Percentiles rank a stretch among this genome's conserved stretches.
Conservation (phyloP, 352 stramenopile species). For the Pythium grandisporangium region DNA sequence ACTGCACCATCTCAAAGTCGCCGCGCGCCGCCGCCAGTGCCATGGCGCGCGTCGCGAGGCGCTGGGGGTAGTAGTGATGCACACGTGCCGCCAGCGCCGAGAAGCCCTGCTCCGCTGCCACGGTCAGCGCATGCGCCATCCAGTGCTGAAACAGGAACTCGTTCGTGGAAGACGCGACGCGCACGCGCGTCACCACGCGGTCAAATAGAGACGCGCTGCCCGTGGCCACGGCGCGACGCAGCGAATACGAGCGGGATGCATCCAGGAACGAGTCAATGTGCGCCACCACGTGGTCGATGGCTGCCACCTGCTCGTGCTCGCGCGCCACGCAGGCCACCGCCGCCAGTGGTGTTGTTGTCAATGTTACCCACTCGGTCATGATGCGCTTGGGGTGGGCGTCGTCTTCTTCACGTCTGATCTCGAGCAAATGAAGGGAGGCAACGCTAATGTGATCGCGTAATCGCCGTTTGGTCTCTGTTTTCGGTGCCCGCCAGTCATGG, state of each 20-base stretch:
- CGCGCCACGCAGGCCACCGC: constrained; percentile 9
- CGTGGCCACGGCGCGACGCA: constrained; percentile 7
- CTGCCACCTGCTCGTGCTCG: constrained; percentile 9
- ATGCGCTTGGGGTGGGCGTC: no score
- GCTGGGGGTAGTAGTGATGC: constrained; percentile 5
- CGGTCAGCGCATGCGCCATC: constrained; percentile 15
- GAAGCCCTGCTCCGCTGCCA: constrained; percentile 11
- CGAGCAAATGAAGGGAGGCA: no score
- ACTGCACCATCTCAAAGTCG: constrained; percentile 17
- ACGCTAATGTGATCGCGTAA: no score
- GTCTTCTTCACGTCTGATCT: no score
- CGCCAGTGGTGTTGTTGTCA: constrained; percentile 8
- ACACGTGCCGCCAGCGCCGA: constrained; percentile 12
- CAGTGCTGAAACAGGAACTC: constrained; percentile 15
- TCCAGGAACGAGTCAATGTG: constrained; percentile 16
- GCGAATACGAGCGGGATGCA: constrained; percentile 7
- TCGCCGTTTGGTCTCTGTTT: no score
- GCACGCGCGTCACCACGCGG: constrained; percentile 10
- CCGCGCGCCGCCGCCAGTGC: constrained; percentile 10
- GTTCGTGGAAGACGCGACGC: constrained; percentile 6
- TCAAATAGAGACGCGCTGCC: constrained; percentile 15
- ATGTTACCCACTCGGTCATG: background rate
- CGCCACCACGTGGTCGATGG: constrained; percentile 14
- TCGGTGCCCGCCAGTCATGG: no score
- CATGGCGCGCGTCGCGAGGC: constrained; percentile 5